Evolutionary conservation across 1,139 yeast genomes (phyloP).

Genomic region (Kodamaea ohmeri): DNA sequence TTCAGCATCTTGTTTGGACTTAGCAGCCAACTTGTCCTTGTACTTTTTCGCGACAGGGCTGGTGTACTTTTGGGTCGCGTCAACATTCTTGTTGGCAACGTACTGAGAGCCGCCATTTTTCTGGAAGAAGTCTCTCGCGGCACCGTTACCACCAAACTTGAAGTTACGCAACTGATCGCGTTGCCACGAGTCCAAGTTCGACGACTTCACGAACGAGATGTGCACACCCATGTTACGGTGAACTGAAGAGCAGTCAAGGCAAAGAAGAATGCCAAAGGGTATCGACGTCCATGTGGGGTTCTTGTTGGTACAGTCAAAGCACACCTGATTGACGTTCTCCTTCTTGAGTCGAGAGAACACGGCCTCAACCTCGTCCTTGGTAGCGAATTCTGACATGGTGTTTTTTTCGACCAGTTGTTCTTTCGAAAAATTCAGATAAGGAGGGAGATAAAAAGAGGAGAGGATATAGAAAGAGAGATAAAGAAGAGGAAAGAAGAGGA

Average conservation of each 20-base stretch:
- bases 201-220: conserved; percentile 70
- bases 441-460: neutral
- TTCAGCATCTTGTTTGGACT: conserved; percentile 62
- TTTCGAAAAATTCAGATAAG: neutral
- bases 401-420: conserved; percentile 4
- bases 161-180: conserved; percentile 83
- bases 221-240: conserved; percentile 52
- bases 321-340: conserved; percentile 73
- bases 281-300: conserved; percentile 54
- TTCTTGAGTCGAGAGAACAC: conserved; percentile 59
- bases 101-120: conserved; percentile 82
- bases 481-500: neutral
- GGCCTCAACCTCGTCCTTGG: conserved; percentile 59
- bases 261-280: conserved; percentile 47
- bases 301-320: conserved; percentile 61
- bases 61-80: conserved; percentile 77
- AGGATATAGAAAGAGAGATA: neutral
- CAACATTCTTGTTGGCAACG: conserved; percentile 46
- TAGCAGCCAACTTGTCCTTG: conserved; percentile 71
- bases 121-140: conserved; percentile 75
- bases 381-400: conserved; percentile 41
- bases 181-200: conserved; percentile 89
- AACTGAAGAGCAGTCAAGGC: conserved; percentile 50
- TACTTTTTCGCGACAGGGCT: conserved; percentile 76
- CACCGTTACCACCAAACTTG: conserved; percentile 89